These are phyloP conservation scores for Colletotrichum melonis DNA, from an alignment of 2,329 filamentous ascomycete genomes.

Conservation along the genomic window DNA sequence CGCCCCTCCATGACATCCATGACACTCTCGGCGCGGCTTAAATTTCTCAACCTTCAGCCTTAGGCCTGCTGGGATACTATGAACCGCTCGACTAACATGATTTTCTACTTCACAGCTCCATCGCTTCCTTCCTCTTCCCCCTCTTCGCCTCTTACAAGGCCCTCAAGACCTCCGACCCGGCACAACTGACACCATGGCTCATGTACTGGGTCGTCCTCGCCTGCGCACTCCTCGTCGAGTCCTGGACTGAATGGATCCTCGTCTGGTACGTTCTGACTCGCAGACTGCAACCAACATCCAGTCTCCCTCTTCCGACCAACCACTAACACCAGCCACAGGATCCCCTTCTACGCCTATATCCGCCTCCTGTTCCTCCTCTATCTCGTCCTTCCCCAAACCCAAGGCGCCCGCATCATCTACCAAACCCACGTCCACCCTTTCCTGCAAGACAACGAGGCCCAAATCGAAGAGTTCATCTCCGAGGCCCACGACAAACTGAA, in stretches of 20 bases:
- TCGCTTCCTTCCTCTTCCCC: slow-evolving; percentile 92
- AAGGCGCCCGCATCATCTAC: slow-evolving; percentile 89
- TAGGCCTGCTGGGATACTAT: neutral
- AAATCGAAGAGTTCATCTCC: slow-evolving; percentile 92
- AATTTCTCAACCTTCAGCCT: neutral
- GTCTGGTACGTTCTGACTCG: slow-evolving; percentile 69
- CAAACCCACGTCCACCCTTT: slow-evolving; percentile 88
- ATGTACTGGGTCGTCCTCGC: slow-evolving; percentile 99
- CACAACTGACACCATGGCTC: slow-evolving; percentile 93
- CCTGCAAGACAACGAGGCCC: slow-evolving; percentile 84
- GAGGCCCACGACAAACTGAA: slow-evolving; percentile 82
- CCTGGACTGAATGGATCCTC: slow-evolving; percentile 88
- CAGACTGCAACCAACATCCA: neutral
- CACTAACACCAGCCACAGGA: slow-evolving; percentile 57
- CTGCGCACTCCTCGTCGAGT: slow-evolving; percentile 83
- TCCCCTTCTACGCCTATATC: slow-evolving; percentile 94
- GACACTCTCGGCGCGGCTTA: neutral
- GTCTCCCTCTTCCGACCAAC: neutral
- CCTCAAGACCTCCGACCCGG: slow-evolving; percentile 89
- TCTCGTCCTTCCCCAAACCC: slow-evolving; percentile 96
- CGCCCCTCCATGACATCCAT: no score
- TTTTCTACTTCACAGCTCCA: slow-evolving; percentile 66
- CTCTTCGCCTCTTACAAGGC: slow-evolving; percentile 99
- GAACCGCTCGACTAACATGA: slow-evolving; percentile 12
- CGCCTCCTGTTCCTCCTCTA: slow-evolving; percentile 90